Evolutionary conservation across 2,329 filamentous ascomycete genomes (phyloP), one percentile per base, ranked within the genome.

Genomic region (Nannizziopsis barbatae): DNA sequence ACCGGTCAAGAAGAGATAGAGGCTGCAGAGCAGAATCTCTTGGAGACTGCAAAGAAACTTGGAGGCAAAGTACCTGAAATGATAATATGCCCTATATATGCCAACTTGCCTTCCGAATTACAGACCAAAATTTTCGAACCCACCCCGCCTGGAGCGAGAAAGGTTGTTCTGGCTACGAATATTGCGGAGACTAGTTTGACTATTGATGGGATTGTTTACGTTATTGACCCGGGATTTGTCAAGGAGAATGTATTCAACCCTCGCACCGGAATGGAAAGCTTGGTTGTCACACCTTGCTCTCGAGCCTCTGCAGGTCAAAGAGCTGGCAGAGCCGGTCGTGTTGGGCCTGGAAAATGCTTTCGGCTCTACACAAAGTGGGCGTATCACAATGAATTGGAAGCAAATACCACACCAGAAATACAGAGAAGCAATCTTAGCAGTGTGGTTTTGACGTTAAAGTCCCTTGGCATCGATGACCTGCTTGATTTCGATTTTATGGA

Each of bases 1-100:
- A 95, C 90, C 0, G 92, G 92, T 36, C 88, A 96, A 61, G 92
- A 96, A 58, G 92, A 98, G 61, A 98, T 98, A 46, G 88, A 95
- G 58, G 79, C 84, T 1, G 88, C 86, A 0, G 86, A 92, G 59
- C 80, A 83, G 56, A 85, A 88, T 55, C 76, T 98, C 14, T 77
- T 84, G 41, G 87, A 95, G 56, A 95, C 89, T 1, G 81, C 85
- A 2, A 77, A 83, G 49, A 96, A 95, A 58, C 74, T 98, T 0
- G 90, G 90, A 0, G 83, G 76, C 50, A 83, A 88, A 35, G 80
- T 92, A 22, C 84, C 84, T 15, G 89, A 95, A 62, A 75, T 98
- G 45, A 80, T 96, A 17, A 84, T 95, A 4, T 87, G 84, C 60
- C 92, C 92, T 2, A 93, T 98, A 49, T 98, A 98, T 62, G 86